These are phyloP conservation scores for Naganishia antarctica DNA, from an alignment of 768 basidiomycete species.

Conservation along the genomic window DNA sequence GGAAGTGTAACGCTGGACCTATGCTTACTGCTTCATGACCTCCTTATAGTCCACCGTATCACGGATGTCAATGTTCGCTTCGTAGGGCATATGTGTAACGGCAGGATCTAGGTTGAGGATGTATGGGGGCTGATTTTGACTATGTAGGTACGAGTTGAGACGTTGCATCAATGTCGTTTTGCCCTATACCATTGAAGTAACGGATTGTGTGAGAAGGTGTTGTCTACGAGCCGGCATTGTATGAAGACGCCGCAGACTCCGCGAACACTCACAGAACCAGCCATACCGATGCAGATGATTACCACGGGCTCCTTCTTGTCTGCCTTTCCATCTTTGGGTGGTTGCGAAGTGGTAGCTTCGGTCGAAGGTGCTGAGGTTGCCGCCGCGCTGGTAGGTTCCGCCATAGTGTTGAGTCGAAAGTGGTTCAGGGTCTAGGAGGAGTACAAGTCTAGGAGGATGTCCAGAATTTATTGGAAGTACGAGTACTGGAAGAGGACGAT, in stretches of 20 bases:
- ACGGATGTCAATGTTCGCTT: slow-evolving; percentile 94
- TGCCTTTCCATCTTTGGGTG: slow-evolving; percentile 11
- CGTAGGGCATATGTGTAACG: slow-evolving; percentile 82
- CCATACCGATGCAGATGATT: slow-evolving; percentile 92
- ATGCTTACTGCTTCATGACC: slow-evolving; percentile 97
- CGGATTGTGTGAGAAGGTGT: too few relatives aligned
- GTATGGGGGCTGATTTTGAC: slow-evolving; percentile 67
- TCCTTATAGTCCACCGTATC: slow-evolving; percentile 96
- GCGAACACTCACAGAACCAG: slow-evolving; percentile 62
- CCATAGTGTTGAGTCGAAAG: too few relatives aligned
- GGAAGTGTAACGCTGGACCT: too few relatives aligned
- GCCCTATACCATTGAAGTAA: slow-evolving; percentile 53
- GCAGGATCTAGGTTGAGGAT: slow-evolving; percentile 97
- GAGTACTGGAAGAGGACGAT: background rate
- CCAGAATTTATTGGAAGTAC: background rate
- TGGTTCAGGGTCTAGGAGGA: too few relatives aligned
- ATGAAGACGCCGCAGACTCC: too few relatives aligned
- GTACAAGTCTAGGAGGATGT: background rate
- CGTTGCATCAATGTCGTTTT: slow-evolving; percentile 97
- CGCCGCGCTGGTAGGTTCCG: background rate
- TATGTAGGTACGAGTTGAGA: slow-evolving; percentile 85
- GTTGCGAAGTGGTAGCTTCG: background rate
- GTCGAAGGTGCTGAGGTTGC: background rate
- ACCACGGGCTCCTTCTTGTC: slow-evolving; percentile 59
- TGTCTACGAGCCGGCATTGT: background rate